A percentile compares a stretch with the other conserved stretches of the same genome.
Evolutionary conservation across 1,284 basidiomycete species (phyloP).

Genomic region (Xerocomus amazonicus): DNA sequence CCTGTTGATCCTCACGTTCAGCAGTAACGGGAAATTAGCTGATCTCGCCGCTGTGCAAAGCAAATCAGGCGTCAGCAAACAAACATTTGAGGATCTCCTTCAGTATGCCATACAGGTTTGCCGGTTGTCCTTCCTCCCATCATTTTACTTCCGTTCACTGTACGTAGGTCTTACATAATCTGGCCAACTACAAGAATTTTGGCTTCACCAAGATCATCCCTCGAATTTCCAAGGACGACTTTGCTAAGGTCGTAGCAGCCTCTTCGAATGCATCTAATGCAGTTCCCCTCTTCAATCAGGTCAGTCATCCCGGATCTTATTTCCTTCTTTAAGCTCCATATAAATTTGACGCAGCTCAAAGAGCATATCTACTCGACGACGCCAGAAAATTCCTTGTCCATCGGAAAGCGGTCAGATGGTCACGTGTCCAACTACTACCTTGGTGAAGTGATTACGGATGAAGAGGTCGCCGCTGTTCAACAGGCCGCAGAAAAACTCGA

Average conservation of each 20-base stretch:
- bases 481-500: conserved; percentile 66
- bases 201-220: conserved; percentile 84
- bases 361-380: conserved; percentile 64
- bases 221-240: conserved; percentile 56
- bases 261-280: conserved; percentile 58
- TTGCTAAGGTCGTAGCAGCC: conserved; percentile 57
- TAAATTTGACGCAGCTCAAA: conserved; percentile 48
- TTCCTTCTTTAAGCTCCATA: not conserved
- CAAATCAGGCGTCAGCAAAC: conserved; percentile 48
- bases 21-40: conserved; percentile 52
- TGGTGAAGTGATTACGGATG: conserved; percentile 64
- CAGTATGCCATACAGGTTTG: conserved; percentile 72
- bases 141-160: not conserved
- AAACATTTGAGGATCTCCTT: conserved; percentile 66
- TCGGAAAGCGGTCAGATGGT: conserved; percentile 74
- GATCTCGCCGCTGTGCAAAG: conserved; percentile 53
- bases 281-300: conserved; percentile 58
- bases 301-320: conserved; percentile 27
- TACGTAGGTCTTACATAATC: conserved; percentile 64
- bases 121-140: not conserved
- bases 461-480: conserved; percentile 73
- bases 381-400: conserved; percentile 65
- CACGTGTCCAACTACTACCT: conserved; percentile 83
- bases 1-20: conserved; percentile 66
- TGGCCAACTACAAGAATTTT: conserved; percentile 77